Evolutionary conservation across 73 alveolate species (phyloP).

Genomic region (Paramecium tetraurelia): DNA sequence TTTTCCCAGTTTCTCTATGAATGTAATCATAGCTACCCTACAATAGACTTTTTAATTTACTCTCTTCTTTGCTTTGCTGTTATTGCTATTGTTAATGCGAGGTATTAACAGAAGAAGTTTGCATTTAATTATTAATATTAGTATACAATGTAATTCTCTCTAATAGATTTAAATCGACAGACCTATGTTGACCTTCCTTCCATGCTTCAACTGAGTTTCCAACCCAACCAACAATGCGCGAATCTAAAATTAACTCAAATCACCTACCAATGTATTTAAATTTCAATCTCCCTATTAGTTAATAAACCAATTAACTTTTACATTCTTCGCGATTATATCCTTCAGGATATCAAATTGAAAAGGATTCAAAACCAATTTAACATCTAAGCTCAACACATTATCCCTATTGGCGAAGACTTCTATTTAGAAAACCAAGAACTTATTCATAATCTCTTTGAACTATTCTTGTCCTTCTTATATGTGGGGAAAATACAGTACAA

Average conservation of each 20-base stretch:
- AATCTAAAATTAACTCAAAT: background rate
- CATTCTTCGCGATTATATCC: background rate
- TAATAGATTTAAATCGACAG: background rate
- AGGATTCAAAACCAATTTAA: background rate
- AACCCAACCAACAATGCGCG: background rate
- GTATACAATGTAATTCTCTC: background rate
- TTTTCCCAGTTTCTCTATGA: conserved; percentile 24
- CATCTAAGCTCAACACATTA: background rate
- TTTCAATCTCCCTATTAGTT: background rate
- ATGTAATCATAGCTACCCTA: conserved; percentile 15
- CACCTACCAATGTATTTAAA: background rate
- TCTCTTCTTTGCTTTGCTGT: background rate
- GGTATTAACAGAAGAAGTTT: conserved; percentile 13
- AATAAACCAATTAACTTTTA: background rate
- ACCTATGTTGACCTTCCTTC: background rate
- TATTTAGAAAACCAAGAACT: background rate
- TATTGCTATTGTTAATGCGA: background rate
- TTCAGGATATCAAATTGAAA: background rate
- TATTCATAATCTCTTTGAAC: background rate
- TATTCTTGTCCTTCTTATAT: background rate
- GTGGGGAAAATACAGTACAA: background rate
- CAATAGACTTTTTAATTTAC: background rate
- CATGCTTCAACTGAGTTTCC: background rate
- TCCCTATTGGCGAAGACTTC: background rate
- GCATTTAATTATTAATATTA: background rate